A percentile compares a stretch with the other conserved stretches of the same genome.
phyloP scores from a whole-genome alignment of 2,329 filamentous ascomycete species.

The Fusarium luffae region DNA sequence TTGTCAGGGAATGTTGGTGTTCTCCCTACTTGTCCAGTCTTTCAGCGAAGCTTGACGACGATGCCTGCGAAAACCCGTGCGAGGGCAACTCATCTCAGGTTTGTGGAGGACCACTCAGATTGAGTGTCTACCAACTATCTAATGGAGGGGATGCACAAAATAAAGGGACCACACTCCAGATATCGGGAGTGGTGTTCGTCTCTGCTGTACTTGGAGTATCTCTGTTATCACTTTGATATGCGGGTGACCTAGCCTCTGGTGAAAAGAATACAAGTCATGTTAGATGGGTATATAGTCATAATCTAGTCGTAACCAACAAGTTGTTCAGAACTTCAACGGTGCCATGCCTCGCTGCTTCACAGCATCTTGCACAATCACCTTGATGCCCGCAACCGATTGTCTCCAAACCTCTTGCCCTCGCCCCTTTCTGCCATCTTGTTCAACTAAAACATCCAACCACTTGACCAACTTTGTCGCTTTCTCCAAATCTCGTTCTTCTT shows the following conservation, averaged over 20 bases:
- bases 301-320: neutral
- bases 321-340: slow-evolving; percentile 59
- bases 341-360: slow-evolving; percentile 67
- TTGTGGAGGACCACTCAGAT: slow-evolving; percentile 65
- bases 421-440: slow-evolving; percentile 55
- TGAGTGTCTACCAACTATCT: slow-evolving; percentile 57
- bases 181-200: slow-evolving; percentile 6
- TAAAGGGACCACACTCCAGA: neutral
- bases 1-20: slow-evolving; percentile 69
- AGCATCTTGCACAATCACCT: slow-evolving; percentile 64
- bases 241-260: no score
- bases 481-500: slow-evolving; percentile 79
- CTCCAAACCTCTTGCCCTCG: slow-evolving; percentile 60
- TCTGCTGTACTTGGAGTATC: neutral
- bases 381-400: slow-evolving; percentile 56
- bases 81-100: slow-evolving; percentile 62
- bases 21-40: slow-evolving; percentile 60
- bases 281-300: slow-evolving; percentile 24
- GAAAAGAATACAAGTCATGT: neutral
- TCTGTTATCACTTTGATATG: neutral
- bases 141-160: slow-evolving; percentile 11
- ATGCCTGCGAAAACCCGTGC: slow-evolving; percentile 63
- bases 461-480: slow-evolving; percentile 77
- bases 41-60: slow-evolving; percentile 58
- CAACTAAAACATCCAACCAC: slow-evolving; percentile 72